These are phyloP conservation scores for Mycena albidolilacea DNA, from an alignment of 768 basidiomycete species.

Conservation along the genomic window DNA sequence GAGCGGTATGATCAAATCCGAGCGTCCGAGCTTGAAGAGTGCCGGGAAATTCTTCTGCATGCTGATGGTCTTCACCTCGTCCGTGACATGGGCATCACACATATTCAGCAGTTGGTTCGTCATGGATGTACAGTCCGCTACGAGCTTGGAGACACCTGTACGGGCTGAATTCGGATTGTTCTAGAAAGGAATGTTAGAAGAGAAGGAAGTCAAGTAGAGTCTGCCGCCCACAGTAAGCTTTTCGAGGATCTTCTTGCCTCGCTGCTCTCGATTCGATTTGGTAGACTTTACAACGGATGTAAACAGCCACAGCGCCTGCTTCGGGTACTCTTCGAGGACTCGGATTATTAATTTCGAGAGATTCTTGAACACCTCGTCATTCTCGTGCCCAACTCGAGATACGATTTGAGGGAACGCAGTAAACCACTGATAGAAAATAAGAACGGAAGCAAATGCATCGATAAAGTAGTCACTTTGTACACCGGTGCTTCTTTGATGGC, in stretches of 20 bases:
- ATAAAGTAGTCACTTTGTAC: conserved; percentile 75
- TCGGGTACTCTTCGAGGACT: conserved; percentile 88
- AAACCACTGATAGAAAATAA: conserved; percentile 77
- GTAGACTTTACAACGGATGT: conserved; percentile 90
- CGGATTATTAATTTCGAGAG: conserved; percentile 76
- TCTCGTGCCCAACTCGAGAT: conserved; percentile 88
- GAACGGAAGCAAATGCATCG: conserved; percentile 5
- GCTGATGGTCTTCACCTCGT: conserved; percentile 55
- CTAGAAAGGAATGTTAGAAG: conserved; percentile 47
- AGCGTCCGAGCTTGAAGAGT: conserved; percentile 71
- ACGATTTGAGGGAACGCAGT: conserved; percentile 98
- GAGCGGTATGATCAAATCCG: conserved; percentile 86
- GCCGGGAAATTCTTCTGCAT: conserved; percentile 71
- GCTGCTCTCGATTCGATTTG: conserved; percentile 68
- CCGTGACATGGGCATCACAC: conserved; percentile 67
- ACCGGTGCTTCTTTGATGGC: conserved; percentile 75
- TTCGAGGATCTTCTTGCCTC: conserved; percentile 73
- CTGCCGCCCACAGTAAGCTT: conserved; percentile 66
- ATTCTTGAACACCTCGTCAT: conserved; percentile 69
- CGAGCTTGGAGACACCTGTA: conserved; percentile 63
- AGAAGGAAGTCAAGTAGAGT: not conserved
- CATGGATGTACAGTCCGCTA: conserved; percentile 71
- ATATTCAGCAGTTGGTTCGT: conserved; percentile 78
- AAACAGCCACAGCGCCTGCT: conserved; percentile 95
- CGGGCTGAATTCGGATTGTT: conserved; percentile 59